Evolutionary conservation across 352 stramenopile genomes (phyloP).

Genomic region (Phytophthora brassicae): DNA sequence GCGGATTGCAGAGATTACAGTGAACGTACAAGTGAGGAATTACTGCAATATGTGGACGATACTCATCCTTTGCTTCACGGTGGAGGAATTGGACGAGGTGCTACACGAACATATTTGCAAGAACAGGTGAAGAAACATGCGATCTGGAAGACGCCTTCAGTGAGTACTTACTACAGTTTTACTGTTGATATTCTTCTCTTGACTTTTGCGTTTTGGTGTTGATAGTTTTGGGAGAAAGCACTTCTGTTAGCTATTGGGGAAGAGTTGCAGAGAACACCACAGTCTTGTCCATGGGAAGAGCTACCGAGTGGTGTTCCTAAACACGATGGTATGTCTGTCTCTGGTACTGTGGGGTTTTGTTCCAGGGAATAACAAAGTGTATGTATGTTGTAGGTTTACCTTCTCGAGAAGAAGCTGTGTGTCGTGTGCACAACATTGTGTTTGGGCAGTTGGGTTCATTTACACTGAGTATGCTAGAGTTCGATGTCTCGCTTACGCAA

Average conservation of each 20-base stretch:
- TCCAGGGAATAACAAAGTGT: constrained; percentile 2
- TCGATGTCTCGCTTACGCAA: constrained; percentile 73
- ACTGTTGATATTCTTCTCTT: neutral
- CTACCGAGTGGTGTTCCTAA: constrained; percentile 55
- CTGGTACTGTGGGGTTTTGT: neutral
- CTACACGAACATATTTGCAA: constrained; percentile 72
- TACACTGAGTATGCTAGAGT: constrained; percentile 88
- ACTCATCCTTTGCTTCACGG: constrained; percentile 36
- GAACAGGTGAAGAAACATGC: constrained; percentile 82
- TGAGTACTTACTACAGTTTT: constrained; percentile 17
- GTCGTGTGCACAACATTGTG: constrained; percentile 86
- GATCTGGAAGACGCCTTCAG: constrained; percentile 83
- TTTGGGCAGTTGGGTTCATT: constrained; percentile 86
- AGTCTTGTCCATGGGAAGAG: constrained; percentile 79
- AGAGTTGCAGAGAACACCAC: constrained; percentile 77
- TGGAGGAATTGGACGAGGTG: constrained; percentile 44
- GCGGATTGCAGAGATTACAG: constrained; percentile 31
- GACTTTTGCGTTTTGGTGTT: no score
- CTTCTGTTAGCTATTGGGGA: constrained; percentile 80
- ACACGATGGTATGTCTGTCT: constrained; percentile 40
- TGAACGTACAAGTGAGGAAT: constrained; percentile 33
- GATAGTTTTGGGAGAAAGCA: constrained; percentile 86
- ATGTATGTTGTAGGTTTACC: constrained; percentile 36
- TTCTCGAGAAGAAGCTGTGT: constrained; percentile 80
- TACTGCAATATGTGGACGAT: constrained; percentile 38